Evolutionary conservation across 2,329 filamentous ascomycete species (phyloP).

Genomic region (Clarireedia hainanense): DNA sequence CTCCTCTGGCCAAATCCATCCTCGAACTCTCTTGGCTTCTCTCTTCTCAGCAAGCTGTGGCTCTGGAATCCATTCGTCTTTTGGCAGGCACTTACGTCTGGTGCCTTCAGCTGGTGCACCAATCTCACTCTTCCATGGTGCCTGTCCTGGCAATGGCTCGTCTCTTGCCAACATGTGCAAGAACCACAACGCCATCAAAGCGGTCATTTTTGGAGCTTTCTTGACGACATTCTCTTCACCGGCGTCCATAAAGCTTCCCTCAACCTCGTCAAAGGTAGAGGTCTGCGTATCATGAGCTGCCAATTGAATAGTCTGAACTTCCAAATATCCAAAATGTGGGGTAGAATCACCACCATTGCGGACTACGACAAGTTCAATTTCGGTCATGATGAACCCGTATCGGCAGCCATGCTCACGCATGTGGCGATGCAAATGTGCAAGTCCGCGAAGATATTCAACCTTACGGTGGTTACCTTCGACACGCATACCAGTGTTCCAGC

Average conservation of each 20-base stretch:
- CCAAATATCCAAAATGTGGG: constrained; percentile 83
- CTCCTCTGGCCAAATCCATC: constrained; percentile 72
- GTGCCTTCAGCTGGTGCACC: constrained; percentile 68
- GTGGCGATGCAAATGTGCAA: constrained; percentile 77
- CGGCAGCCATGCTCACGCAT: constrained; percentile 92
- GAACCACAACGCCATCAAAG: constrained; percentile 69
- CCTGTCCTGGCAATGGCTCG: constrained; percentile 49
- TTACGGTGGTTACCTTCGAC: constrained; percentile 76
- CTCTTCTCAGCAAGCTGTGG: constrained; percentile 67
- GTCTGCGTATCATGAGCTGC: constrained; percentile 30
- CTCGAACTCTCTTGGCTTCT: constrained; percentile 63
- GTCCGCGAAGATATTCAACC: constrained; percentile 80
- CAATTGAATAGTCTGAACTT: constrained; percentile 58
- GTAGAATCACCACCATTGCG: constrained; percentile 65
- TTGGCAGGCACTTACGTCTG: constrained; percentile 58
- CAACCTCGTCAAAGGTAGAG: constrained; percentile 18
- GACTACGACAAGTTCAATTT: constrained; percentile 89
- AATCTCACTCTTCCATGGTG: constrained; percentile 61
- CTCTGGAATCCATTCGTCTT: constrained; percentile 69
- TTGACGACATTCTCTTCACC: constrained; percentile 31
- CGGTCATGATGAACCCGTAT: constrained; percentile 93
- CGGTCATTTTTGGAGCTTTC: constrained; percentile 59
- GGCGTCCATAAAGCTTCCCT: constrained; percentile 20
- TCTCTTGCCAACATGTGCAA: constrained; percentile 64
- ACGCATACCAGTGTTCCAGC: constrained; percentile 94